Conservation (phyloP, 192 early-diverging fungal genomes). For the Coemansia sp. region DNA sequence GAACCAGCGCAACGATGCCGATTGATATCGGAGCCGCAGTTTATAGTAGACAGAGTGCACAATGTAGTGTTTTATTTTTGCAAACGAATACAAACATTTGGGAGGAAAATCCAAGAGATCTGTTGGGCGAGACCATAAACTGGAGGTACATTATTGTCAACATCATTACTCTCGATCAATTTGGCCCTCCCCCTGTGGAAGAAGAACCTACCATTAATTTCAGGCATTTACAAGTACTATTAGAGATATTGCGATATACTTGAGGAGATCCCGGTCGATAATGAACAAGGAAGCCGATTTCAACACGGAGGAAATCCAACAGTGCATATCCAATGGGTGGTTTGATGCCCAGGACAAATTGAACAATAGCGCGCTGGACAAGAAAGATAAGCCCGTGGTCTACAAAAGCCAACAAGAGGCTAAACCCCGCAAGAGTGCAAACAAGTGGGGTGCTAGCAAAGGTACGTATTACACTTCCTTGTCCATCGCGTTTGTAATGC, state of each 20-base stretch:
- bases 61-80: neutral
- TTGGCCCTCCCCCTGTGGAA: too few relatives aligned
- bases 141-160: too few relatives aligned
- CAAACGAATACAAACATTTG: too few relatives aligned
- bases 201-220: too few relatives aligned
- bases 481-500: neutral
- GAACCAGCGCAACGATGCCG: conserved; percentile 18
- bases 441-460: conserved; percentile 33
- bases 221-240: too few relatives aligned
- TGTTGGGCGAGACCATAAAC: neutral
- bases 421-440: neutral
- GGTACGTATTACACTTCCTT: conserved; percentile 10
- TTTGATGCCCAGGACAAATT: conserved; percentile 44
- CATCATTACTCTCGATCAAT: too few relatives aligned
- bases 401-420: conserved; percentile 20
- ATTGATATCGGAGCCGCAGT: conserved; percentile 3
- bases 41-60: conserved; percentile 5
- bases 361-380: conserved; percentile 6
- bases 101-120: too few relatives aligned
- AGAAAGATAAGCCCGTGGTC: conserved; percentile 29
- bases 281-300: conserved; percentile 23
- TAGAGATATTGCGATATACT: too few relatives aligned
- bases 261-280: neutral
- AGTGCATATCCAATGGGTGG: conserved; percentile 40
- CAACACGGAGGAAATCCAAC: conserved; percentile 32